Percentiles rank a stretch among this genome's conserved stretches.
phyloP scores from a whole-genome alignment of 169 alveolate species.

The Cryptosporidium tyzzeri region DNA sequence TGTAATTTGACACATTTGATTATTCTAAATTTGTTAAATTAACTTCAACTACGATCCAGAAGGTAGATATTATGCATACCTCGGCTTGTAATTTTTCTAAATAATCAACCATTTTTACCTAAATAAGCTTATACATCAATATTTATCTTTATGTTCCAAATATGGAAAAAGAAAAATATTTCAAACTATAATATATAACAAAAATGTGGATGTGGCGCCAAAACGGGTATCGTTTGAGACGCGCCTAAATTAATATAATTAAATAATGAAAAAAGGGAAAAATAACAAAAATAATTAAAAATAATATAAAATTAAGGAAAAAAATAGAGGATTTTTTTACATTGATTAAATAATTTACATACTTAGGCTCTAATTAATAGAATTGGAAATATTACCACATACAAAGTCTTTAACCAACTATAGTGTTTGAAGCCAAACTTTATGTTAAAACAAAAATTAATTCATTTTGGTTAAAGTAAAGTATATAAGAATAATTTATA shows the following conservation, averaged over 20 bases:
- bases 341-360: background rate
- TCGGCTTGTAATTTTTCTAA: background rate
- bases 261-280: background rate
- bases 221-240: conserved; percentile 22
- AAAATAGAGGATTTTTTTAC: background rate
- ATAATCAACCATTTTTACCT: background rate
- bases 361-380: background rate
- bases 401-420: background rate
- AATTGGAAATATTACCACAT: background rate
- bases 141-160: too few relatives aligned
- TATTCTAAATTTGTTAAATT: too few relatives aligned
- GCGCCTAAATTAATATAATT: conserved; percentile 20
- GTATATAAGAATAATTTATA: background rate
- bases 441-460: background rate
- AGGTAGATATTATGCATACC: background rate
- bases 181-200: too few relatives aligned
- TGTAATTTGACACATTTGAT: background rate
- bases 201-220: background rate
- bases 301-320: background rate
- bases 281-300: background rate
- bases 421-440: background rate
- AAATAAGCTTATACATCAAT: background rate
- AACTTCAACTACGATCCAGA: background rate
- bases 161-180: too few relatives aligned
- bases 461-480: background rate